Base-by-base conservation (phyloP, 208 protist species). In the Trypanosoma cruzi region DNA sequence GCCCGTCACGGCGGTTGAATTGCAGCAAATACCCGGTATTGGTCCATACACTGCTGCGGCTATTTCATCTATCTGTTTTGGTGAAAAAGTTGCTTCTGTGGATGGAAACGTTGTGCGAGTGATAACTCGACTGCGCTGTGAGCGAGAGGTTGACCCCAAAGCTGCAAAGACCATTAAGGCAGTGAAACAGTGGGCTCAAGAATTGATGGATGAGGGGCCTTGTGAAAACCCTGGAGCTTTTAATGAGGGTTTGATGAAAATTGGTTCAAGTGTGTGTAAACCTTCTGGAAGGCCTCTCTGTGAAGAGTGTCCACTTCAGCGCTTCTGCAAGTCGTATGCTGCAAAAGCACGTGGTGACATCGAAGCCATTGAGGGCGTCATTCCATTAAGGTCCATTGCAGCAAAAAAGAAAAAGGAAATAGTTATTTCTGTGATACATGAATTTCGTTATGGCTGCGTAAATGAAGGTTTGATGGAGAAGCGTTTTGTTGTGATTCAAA, bases 81-180 rank as follows among this genome's bases (percentile, higher is more conserved):
- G 81, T 57, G 85, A 89, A 52, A 70, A 73, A 22, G 79, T 86
- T 31, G 80, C 84, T 36, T 74, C 93, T 6, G 94, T 98, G 36
- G 95, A 98, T 75, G 96, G 93, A 24, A 98, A 98, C 67, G 88
- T 98, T 6, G 68, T 97, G n/a, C 93, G 96, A 37, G 93, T 98
- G 0, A 69, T 98, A 31, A 84, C 86, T 44, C 84, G 96, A 11
- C 75, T 98, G 49, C 80, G 84, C 11, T 85, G 82, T 10, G 84
- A 86, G 75, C 77, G 74, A 32, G 68, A 73, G 18, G 88, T 95
- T 60, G 88, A 97, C 74, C 85, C 88, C 13, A 98, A 97, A 61
- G 32, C 68, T 13, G 63, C 81, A 20, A 77, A 84, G 22, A 91
- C 79, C 61, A 66, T 93, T 24, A 89, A 86, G 59, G 46, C 29